Evolutionary conservation across 495 filamentous ascomycete genomes (phyloP).

Genomic region (Hyaloscypha bicolor): DNA sequence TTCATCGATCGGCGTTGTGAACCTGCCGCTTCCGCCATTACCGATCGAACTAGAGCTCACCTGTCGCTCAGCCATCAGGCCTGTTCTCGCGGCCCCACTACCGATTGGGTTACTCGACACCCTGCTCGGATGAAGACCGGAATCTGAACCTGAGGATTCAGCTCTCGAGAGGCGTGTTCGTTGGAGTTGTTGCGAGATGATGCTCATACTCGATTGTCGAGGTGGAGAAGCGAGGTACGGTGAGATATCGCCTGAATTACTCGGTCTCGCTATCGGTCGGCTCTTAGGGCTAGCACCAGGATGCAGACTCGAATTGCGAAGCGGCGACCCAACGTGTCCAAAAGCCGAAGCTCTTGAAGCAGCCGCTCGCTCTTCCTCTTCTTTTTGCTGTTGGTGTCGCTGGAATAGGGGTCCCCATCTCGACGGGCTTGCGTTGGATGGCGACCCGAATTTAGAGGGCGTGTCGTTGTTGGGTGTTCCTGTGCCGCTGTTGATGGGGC

Average conservation of each 20-base stretch:
- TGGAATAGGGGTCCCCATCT: slow-evolving; percentile 86
- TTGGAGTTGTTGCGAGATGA: slow-evolving; percentile 71
- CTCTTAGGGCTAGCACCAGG: slow-evolving; percentile 63
- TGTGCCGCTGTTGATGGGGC: slow-evolving; percentile 49
- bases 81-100: slow-evolving; percentile 10
- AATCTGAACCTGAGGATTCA: slow-evolving; percentile 32
- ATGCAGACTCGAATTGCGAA: slow-evolving; percentile 78
- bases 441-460: slow-evolving; percentile 79
- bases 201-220: slow-evolving; percentile 59
- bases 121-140: slow-evolving; percentile 27
- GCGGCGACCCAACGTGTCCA: slow-evolving; percentile 89
- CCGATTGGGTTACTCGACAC: slow-evolving; percentile 30
- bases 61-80: slow-evolving; percentile 44
- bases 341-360: slow-evolving; percentile 60
- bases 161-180: slow-evolving; percentile 52
- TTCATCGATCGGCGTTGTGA: slow-evolving; percentile 72
- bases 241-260: slow-evolving; percentile 56
- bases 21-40: slow-evolving; percentile 44
- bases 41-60: slow-evolving; percentile 54
- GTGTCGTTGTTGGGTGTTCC: slow-evolving; percentile 46
- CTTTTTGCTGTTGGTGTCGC: slow-evolving; percentile 73
- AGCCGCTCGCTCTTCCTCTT: slow-evolving; percentile 49
- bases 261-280: slow-evolving; percentile 28
- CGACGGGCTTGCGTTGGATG: slow-evolving; percentile 77
- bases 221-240: slow-evolving; percentile 68